Conservation (phyloP, 768 basidiomycete genomes). For the Hypholoma sublateritium region DNA sequence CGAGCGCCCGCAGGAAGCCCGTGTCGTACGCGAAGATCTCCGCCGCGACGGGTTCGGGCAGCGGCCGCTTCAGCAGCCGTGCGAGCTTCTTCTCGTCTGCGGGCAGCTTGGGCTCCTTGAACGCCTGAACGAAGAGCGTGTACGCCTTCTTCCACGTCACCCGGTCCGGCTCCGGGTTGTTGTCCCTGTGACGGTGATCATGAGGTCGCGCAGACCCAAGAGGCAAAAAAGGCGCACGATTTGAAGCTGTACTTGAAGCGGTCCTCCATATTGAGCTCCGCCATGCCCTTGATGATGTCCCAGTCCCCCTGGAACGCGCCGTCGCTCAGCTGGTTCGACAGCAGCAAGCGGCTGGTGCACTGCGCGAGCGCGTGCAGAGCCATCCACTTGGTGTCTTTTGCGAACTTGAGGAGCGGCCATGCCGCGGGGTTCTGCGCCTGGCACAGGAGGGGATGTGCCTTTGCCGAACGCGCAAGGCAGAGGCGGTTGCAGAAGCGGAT, state of each 20-base stretch:
- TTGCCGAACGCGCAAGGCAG: conserved; percentile 65
- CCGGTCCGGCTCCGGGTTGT: conserved; percentile 54
- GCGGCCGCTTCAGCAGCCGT: conserved; percentile 51
- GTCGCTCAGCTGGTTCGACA: conserved; percentile 50
- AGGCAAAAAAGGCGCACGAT: conserved; percentile 30
- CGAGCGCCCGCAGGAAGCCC: conserved; percentile 69
- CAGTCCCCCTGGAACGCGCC: conserved; percentile 49
- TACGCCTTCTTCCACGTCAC: conserved; percentile 69
- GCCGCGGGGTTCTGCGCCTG: conserved; percentile 72
- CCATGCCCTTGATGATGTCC: conserved; percentile 58
- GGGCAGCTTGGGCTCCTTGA: conserved; percentile 53
- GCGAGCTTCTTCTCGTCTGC: conserved; percentile 59
- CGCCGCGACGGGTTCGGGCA: conserved; percentile 44
- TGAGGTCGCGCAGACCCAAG: conserved; percentile 2
- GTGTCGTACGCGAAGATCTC: conserved; percentile 72
- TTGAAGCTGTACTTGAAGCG: conserved; percentile 51
- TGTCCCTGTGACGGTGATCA: conserved; percentile 11
- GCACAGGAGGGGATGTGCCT: conserved; percentile 72
- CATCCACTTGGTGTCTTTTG: conserved; percentile 66
- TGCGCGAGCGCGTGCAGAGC: conserved; percentile 72
- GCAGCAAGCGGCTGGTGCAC: conserved; percentile 61
- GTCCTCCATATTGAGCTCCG: conserved; percentile 78
- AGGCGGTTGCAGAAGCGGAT: conserved; percentile 80
- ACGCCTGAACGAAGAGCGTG: conserved; percentile 55
- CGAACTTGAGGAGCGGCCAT: conserved; percentile 57